phyloP scores from a whole-genome alignment of 176 grass and related monocot species.

The Ensete ventricosum region DNA sequence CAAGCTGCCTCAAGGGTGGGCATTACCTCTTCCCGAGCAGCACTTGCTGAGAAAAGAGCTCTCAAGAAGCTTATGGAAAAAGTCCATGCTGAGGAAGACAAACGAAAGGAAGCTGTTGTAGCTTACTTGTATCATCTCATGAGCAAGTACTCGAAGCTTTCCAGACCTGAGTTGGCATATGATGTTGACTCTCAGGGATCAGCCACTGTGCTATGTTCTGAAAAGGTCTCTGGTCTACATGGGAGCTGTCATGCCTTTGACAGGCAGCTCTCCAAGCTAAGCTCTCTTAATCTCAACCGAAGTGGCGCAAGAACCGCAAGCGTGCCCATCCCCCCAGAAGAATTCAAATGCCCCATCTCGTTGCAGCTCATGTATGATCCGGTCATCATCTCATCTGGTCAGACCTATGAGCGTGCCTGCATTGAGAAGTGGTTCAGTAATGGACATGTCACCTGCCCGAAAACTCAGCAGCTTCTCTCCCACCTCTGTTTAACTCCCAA shows the following conservation, averaged over 20 bases:
- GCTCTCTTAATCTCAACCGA: slow-evolving; percentile 61
- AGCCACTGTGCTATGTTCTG: slow-evolving; percentile 55
- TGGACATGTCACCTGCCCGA: slow-evolving; percentile 85
- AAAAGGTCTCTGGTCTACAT: slow-evolving; percentile 55
- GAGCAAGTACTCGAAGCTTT: slow-evolving; percentile 91
- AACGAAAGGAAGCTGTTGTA: slow-evolving; percentile 70
- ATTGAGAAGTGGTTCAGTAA: slow-evolving; percentile 99
- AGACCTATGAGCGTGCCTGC: slow-evolving; percentile 92
- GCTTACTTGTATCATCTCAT: slow-evolving; percentile 77
- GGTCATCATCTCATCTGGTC: slow-evolving; percentile 90
- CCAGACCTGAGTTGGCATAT: slow-evolving; percentile 77
- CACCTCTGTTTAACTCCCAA: slow-evolving; percentile 90
- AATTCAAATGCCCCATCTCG: slow-evolving; percentile 89
- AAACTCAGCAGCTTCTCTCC: slow-evolving; percentile 75
- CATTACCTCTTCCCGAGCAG: slow-evolving; percentile 84
- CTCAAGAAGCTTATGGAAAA: slow-evolving; percentile 91
- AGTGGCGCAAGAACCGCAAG: slow-evolving; percentile 56
- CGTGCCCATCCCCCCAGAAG: slow-evolving; percentile 74
- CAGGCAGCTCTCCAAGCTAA: slow-evolving; percentile 59
- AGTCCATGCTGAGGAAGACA: slow-evolving; percentile 68
- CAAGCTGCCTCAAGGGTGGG: slow-evolving; percentile 69
- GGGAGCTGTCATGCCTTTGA: slow-evolving; percentile 55
- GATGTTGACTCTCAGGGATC: slow-evolving; percentile 88
- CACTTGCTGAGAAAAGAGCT: slow-evolving; percentile 81
- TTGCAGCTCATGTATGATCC: slow-evolving; percentile 96